Percentiles rank a stretch among this genome's conserved stretches.
These are phyloP conservation scores for Leptographium lundbergii DNA, from an alignment of 2,329 filamentous ascomycete genomes.

Conservation along the genomic window DNA sequence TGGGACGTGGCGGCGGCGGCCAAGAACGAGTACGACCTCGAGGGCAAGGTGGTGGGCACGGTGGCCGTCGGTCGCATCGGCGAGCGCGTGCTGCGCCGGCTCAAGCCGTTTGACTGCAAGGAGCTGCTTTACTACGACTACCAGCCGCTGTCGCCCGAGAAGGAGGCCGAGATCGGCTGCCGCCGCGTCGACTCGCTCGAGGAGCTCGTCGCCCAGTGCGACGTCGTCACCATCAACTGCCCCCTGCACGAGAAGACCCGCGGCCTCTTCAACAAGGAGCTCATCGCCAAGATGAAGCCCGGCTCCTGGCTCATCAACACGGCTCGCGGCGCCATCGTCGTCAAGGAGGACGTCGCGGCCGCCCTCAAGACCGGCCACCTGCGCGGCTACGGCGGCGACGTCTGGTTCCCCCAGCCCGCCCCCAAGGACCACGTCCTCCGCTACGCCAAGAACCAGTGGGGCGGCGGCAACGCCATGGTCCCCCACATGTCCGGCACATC, in stretches of 20 bases:
- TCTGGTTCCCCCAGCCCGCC: slow-evolving; percentile 97
- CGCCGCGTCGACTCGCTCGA: slow-evolving; percentile 78
- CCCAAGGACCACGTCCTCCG: slow-evolving; percentile 87
- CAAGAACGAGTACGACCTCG: slow-evolving; percentile 97
- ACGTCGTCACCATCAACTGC: slow-evolving; percentile 99
- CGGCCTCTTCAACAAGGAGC: slow-evolving; percentile 95
- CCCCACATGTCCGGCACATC: slow-evolving; percentile 98
- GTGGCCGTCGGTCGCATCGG: slow-evolving; percentile 96
- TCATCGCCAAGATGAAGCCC: slow-evolving; percentile 96
- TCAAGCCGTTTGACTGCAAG: slow-evolving; percentile 99
- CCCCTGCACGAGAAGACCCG: slow-evolving; percentile 96
- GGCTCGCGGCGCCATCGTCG: slow-evolving; percentile 93
- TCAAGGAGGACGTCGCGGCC: slow-evolving; percentile 96
- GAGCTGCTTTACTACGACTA: slow-evolving; percentile 99
- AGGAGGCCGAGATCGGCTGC: slow-evolving; percentile 92
- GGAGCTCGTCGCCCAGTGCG: slow-evolving; percentile 88
- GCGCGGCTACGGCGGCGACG: slow-evolving; percentile 76
- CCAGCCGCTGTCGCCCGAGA: slow-evolving; percentile 77
- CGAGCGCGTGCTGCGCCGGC: slow-evolving; percentile 88
- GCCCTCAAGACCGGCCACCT: slow-evolving; percentile 87
- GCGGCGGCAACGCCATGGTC: slow-evolving; percentile 96
- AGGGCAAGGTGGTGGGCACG: slow-evolving; percentile 94
- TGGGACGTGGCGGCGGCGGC: slow-evolving; percentile 94
- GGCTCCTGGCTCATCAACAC: slow-evolving; percentile 98
- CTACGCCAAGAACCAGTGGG: slow-evolving; percentile 86